Base-by-base conservation (phyloP, 2,329 filamentous ascomycete species). In the Cercospora beticola region DNA sequence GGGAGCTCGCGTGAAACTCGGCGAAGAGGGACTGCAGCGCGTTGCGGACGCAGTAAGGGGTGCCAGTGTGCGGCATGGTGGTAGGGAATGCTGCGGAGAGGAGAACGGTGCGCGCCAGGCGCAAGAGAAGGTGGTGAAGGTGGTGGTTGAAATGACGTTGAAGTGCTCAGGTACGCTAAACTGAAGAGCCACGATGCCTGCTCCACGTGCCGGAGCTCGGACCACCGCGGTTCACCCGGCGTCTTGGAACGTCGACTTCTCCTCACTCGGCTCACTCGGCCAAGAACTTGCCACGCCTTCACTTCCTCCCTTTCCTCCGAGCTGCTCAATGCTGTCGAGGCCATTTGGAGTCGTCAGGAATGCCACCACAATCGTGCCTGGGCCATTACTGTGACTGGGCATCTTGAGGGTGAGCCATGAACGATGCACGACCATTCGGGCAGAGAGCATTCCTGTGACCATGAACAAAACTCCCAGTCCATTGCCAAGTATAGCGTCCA, bases 31-130 rank as follows among this genome's bases (percentile, higher is more conserved):
- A 65, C 36, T 71, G 73, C 52, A 78, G 68, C 60, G 77, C 76
- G 56, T 63, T 65, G 69, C 71, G 71, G 65, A 76, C 64, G 68
- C 70, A 77, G 73, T 72, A 78, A 9, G 77, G 76, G 14, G 56
- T 52, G 58, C 74, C 77, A 28, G 62, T 61, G 64, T 78, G 77
- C 62, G 68, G 69, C 76, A 78, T 76, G 36, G 67, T 70, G 43
- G 4, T 43, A 28, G n/a, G 33, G 9, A 36, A 28, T 40, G 63
- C 33, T 64, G 54, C 23, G 16, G 26, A 65, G 56, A 16, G 16
- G 30, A 54, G 43, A 14, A 63, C 18, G 59, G 30, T 26, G 67
- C 69, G 69, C 71, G 28, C 69, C 65, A 67, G 69, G 69, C 69
- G 69, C 69, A 43, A 52, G 8, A 31, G 31, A 28, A 66, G 54